phyloP scores from a whole-genome alignment of 139 green algal genomes.

The Penium margaritaceum region DNA sequence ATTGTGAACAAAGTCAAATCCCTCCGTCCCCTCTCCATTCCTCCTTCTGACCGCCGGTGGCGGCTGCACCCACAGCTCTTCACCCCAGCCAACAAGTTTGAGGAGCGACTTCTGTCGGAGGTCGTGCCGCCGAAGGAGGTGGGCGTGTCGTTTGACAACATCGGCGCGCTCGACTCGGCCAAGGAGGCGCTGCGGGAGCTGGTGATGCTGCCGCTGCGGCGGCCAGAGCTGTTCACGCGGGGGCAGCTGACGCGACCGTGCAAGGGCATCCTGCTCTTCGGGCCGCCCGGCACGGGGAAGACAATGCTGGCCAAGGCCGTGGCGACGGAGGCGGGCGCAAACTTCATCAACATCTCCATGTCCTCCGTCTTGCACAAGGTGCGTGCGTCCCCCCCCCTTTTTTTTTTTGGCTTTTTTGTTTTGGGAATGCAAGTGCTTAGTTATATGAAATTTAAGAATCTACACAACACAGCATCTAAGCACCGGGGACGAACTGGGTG shows the following conservation, averaged over 20 bases:
- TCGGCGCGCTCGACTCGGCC: constrained; percentile 54
- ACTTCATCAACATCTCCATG: constrained; percentile 68
- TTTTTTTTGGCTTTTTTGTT: neutral
- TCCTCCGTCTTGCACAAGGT: constrained; percentile 52
- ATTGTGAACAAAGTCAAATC: too few species aligned
- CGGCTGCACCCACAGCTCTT: too few species aligned
- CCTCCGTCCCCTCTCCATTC: too few species aligned
- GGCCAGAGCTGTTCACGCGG: constrained; percentile 64
- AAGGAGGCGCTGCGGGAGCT: constrained; percentile 58
- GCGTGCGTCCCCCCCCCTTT: neutral
- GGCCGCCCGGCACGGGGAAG: constrained; percentile 46
- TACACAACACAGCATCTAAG: too few species aligned
- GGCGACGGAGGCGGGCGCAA: constrained; percentile 48
- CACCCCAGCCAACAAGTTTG: constrained; percentile 53
- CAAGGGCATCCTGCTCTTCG: constrained; percentile 41
- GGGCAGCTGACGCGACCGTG: constrained; percentile 52
- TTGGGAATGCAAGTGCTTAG: neutral
- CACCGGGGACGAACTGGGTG: too few species aligned
- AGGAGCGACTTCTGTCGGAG: constrained; percentile 55
- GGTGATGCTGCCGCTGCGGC: constrained; percentile 67
- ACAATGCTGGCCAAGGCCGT: constrained; percentile 51
- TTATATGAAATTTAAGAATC: too few species aligned
- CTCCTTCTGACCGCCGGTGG: too few species aligned
- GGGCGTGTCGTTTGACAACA: constrained; percentile 50
- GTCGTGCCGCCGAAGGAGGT: constrained; percentile 54